phyloP scores from a whole-genome alignment of 768 basidiomycete species.

The Russula abietina region DNA sequence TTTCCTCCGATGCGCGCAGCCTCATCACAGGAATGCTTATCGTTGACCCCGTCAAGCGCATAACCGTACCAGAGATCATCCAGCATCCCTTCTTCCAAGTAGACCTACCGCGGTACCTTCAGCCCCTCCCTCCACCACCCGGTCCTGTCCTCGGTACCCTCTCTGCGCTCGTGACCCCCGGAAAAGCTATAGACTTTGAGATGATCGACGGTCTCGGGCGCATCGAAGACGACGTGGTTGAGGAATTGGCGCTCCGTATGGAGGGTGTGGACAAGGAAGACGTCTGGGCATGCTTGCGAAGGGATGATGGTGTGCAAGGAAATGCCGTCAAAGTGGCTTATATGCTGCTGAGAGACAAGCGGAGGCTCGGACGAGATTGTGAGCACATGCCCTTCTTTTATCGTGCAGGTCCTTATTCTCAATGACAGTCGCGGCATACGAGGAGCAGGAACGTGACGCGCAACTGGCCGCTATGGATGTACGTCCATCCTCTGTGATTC shows the following conservation, averaged over 20 bases:
- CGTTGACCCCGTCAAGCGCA: slow-evolving; percentile 91
- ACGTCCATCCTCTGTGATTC: slow-evolving; percentile 31
- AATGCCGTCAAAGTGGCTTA: slow-evolving; percentile 97
- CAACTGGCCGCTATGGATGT: slow-evolving; percentile 77
- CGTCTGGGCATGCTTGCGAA: slow-evolving; percentile 77
- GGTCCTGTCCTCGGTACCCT: slow-evolving; percentile 73
- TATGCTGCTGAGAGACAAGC: slow-evolving; percentile 85
- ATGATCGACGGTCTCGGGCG: slow-evolving; percentile 89
- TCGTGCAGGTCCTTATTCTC: slow-evolving; percentile 22
- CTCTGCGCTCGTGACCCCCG: slow-evolving; percentile 61
- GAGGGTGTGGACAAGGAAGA: slow-evolving; percentile 73
- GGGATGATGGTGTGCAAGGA: slow-evolving; percentile 78
- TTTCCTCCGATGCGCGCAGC: slow-evolving; percentile 69
- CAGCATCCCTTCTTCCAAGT: slow-evolving; percentile 86
- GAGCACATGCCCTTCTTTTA: slow-evolving; percentile 34
- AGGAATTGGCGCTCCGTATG: slow-evolving; percentile 70
- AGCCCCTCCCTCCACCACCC: slow-evolving; percentile 69
- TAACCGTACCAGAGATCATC: slow-evolving; percentile 88
- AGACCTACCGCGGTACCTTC: slow-evolving; percentile 82
- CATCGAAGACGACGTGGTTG: slow-evolving; percentile 87
- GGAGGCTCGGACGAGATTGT: slow-evolving; percentile 79
- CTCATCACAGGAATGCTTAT: slow-evolving; percentile 87
- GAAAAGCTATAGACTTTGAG: slow-evolving; percentile 66
- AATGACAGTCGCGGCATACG: slow-evolving; percentile 59
- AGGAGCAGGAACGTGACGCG: slow-evolving; percentile 82